Percentiles rank a stretch among this genome's conserved stretches.
phyloP scores from a whole-genome alignment of 352 stramenopile species.

The Pythium phragmitis region DNA sequence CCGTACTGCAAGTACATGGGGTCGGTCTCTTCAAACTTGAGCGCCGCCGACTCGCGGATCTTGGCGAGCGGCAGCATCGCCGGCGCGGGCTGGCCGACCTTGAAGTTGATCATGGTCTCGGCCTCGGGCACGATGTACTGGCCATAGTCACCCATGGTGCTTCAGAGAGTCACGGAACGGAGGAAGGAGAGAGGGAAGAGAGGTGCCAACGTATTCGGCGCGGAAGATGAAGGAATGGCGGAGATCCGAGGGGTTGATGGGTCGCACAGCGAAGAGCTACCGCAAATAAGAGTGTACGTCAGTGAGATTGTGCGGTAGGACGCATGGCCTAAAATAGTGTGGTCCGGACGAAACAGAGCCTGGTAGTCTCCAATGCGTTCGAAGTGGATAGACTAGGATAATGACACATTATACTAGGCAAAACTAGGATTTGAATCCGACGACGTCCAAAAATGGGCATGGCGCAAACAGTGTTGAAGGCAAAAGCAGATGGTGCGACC shows the following conservation, averaged over 20 bases:
- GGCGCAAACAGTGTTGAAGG: conserved; percentile 19
- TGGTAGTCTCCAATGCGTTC: too few relatives aligned
- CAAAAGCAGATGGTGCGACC: conserved; percentile 20
- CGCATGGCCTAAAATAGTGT: background rate
- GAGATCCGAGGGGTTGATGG: background rate
- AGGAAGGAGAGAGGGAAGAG: background rate
- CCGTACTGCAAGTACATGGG: conserved; percentile 89
- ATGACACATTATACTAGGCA: conserved; percentile 16
- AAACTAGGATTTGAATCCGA: background rate
- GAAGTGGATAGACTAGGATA: background rate
- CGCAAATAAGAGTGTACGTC: background rate
- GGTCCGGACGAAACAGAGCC: background rate
- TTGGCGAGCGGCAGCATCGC: conserved; percentile 87
- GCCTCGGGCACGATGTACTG: conserved; percentile 82
- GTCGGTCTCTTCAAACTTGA: conserved; percentile 86
- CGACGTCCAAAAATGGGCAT: background rate
- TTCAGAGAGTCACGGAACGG: background rate
- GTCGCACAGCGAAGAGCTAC: background rate
- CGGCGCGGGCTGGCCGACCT: conserved; percentile 78
- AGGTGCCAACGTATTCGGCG: background rate
- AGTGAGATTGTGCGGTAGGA: background rate
- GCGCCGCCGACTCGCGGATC: conserved; percentile 72
- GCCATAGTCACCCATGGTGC: conserved; percentile 80
- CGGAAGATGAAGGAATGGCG: conserved; percentile 8
- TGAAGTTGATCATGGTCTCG: conserved; percentile 90